Evolutionary conservation across 768 basidiomycete genomes (phyloP).

Genomic region (Phylloporus rhodoxanthus): DNA sequence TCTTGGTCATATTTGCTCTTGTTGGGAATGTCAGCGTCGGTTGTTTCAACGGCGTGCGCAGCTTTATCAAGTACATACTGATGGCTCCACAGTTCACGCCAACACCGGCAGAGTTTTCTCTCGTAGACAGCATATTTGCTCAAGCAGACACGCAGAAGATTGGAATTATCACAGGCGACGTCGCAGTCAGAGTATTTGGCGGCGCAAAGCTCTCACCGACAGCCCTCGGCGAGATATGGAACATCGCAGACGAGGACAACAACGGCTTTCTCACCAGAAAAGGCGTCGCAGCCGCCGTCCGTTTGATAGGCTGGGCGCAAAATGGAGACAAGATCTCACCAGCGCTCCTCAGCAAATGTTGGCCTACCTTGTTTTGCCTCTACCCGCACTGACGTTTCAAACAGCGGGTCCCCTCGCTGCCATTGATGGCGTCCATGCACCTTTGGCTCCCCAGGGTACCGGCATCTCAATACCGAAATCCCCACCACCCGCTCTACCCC

Average conservation of each 20-base stretch:
- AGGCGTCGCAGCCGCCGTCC: conserved; percentile 80
- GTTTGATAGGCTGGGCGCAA: conserved; percentile 91
- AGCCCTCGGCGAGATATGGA: conserved; percentile 90
- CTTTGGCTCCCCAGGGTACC: conserved; percentile 53
- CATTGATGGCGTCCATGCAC: conserved; percentile 60
- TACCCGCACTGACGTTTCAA: conserved; percentile 10
- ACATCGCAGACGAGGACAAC: conserved; percentile 86
- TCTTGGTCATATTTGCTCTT: conserved; percentile 29
- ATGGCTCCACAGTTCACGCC: conserved; percentile 41
- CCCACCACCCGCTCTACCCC: conserved; percentile 55
- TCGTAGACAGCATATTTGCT: conserved; percentile 69
- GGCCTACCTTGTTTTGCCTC: conserved; percentile 26
- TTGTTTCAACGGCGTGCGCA: too few species aligned
- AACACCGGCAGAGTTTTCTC: conserved; percentile 44
- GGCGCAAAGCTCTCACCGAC: conserved; percentile 75
- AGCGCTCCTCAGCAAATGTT: conserved; percentile 66
- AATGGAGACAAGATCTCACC: conserved; percentile 65
- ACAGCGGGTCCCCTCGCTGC: conserved; percentile 80
- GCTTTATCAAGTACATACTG: too few species aligned
- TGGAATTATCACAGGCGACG: conserved; percentile 84
- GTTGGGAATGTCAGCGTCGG: too few species aligned
- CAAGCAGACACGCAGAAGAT: conserved; percentile 72
- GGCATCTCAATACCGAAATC: conserved; percentile 54
- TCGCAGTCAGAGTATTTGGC: conserved; percentile 80
- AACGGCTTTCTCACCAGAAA: conserved; percentile 88